A percentile compares a stretch with the other conserved stretches of the same genome.
Conservation (phyloP, 345 rosid species). For the Eutrema japonicum region DNA sequence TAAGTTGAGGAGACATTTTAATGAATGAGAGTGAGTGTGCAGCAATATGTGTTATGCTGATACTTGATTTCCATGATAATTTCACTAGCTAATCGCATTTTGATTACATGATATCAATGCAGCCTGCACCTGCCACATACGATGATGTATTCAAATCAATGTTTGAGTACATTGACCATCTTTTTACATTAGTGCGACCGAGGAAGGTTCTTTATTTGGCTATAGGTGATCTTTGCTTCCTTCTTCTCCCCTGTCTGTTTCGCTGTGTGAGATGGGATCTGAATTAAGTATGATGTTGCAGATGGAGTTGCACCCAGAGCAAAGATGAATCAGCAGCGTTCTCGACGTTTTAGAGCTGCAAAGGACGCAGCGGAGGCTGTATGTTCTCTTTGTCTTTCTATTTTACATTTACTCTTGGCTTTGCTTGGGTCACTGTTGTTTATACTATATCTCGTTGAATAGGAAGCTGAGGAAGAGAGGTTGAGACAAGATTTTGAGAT, state of each 20-base stretch:
- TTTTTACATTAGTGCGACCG: conserved; percentile 87
- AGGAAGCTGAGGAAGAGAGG: conserved; percentile 97
- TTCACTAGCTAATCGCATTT: not conserved
- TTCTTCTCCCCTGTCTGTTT: not conserved
- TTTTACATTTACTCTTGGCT: conserved; percentile 11
- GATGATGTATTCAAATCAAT: conserved; percentile 86
- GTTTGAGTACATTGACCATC: conserved; percentile 91
- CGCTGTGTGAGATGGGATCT: conserved; percentile 15
- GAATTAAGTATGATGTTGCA: conserved; percentile 40
- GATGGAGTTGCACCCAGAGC: conserved; percentile 99
- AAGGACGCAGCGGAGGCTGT: conserved; percentile 97
- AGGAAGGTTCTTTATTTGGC: conserved; percentile 96
- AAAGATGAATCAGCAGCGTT: conserved; percentile 98
- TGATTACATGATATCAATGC: conserved; percentile 41
- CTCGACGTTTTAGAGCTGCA: conserved; percentile 95
- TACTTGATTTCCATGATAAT: not conserved
- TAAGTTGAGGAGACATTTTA: not conserved
- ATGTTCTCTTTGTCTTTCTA: conserved; percentile 40
- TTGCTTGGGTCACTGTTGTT: conserved; percentile 23
- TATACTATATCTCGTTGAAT: conserved; percentile 25
- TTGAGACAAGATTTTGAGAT: conserved; percentile 78
- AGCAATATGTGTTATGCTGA: not conserved
- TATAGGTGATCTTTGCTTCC: conserved; percentile 63
- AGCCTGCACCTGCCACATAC: conserved; percentile 94
- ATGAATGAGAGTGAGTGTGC: not conserved